Percentiles rank a stretch among this genome's conserved stretches.
These are phyloP conservation scores for Lactifluus echinatus DNA, from an alignment of 768 basidiomycete species.

Conservation along the genomic window DNA sequence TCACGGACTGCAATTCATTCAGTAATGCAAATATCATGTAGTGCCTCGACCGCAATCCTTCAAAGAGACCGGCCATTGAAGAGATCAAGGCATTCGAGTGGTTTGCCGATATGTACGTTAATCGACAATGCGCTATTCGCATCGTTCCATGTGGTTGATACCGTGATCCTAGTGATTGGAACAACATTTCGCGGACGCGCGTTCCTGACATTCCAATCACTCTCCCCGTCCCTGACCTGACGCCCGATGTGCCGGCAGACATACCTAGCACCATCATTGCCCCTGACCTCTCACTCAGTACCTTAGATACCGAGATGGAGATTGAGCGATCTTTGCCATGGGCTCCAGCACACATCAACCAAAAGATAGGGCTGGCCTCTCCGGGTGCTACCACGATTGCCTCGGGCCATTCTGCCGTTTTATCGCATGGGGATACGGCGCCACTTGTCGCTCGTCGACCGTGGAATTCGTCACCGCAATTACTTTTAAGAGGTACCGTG, in stretches of 20 bases:
- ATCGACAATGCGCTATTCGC: neutral
- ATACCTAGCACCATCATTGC: conserved; percentile 14
- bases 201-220: conserved; percentile 16
- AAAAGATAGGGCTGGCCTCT: neutral
- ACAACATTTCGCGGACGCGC: neutral
- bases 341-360: conserved; percentile 1
- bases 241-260: conserved; percentile 9
- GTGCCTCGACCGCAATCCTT: conserved; percentile 20
- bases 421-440: neutral
- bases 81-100: conserved; percentile 6
- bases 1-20: neutral
- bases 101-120: conserved; percentile 16
- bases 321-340: conserved; percentile 7
- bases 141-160: neutral
- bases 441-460: neutral
- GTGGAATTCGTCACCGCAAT: conserved; percentile 15
- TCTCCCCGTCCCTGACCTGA: conserved; percentile 12
- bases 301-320: conserved; percentile 7
- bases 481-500: neutral
- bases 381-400: conserved; percentile 12
- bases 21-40: neutral
- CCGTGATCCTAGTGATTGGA: conserved; percentile 13
- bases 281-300: conserved; percentile 7
- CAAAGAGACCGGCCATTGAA: conserved; percentile 6
- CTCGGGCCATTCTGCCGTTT: conserved; percentile 11